Percentiles rank a stretch among this genome's conserved stretches.
phyloP scores from a whole-genome alignment of 2,329 filamentous ascomycete species.

The Pseudogymnoascus sp. region DNA sequence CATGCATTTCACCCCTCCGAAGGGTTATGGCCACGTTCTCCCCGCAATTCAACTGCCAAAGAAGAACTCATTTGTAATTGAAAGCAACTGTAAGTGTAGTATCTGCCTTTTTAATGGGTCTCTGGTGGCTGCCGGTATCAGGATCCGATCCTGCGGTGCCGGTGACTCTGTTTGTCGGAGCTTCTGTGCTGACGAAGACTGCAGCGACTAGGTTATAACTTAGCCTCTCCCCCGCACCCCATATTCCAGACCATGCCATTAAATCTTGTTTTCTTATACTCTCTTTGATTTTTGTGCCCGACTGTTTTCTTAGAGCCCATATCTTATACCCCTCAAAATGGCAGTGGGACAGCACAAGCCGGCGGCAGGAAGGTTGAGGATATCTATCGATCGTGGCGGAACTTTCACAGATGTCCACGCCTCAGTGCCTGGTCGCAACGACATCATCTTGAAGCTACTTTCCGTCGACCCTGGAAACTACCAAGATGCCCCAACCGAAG shows the following conservation, averaged over 20 bases:
- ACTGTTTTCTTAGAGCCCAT: neutral
- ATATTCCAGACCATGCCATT: constrained; percentile 3
- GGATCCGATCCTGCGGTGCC: neutral
- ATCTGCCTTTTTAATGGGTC: neutral
- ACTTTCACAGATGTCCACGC: constrained; percentile 69
- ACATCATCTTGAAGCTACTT: constrained; percentile 65
- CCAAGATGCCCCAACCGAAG: constrained; percentile 59
- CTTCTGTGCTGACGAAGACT: neutral
- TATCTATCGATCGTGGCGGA: constrained; percentile 45
- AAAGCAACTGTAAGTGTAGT: neutral
- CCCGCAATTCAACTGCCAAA: constrained; percentile 5
- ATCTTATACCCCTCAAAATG: constrained; percentile 4
- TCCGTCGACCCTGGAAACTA: constrained; percentile 68
- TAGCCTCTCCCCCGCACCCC: neutral
- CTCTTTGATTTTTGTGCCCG: constrained; percentile 2
- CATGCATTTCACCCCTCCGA: constrained; percentile 1
- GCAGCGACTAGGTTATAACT: neutral
- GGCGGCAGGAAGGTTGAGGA: constrained; percentile 2
- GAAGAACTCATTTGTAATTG: neutral
- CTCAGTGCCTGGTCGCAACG: constrained; percentile 52
- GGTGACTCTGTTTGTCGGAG: neutral
- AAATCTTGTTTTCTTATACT: neutral
- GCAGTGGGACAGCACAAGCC: neutral
- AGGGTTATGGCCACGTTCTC: neutral
- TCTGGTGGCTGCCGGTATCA: neutral